phyloP scores from a whole-genome alignment of 495 filamentous ascomycete species.

The Hypoxylon rickii region DNA sequence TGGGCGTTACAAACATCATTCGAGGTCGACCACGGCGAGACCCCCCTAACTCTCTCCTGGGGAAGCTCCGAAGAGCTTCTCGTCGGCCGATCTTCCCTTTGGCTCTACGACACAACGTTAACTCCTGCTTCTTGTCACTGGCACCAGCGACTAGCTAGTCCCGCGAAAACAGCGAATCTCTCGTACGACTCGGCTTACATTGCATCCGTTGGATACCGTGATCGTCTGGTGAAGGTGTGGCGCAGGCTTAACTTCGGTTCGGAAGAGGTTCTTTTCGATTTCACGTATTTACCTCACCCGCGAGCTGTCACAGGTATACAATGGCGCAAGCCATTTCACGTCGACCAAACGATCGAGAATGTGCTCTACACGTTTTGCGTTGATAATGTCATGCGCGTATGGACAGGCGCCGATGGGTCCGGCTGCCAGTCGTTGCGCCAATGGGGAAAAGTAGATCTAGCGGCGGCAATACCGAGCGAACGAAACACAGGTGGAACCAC shows the following conservation, averaged over 20 bases:
- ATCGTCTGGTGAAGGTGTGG: slow-evolving; percentile 92
- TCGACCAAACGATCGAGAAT: slow-evolving; percentile 80
- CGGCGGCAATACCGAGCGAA: slow-evolving; percentile 65
- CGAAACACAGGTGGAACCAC: slow-evolving; percentile 48
- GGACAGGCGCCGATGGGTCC: slow-evolving; percentile 77
- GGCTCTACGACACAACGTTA: slow-evolving; percentile 66
- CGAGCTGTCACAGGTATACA: slow-evolving; percentile 76
- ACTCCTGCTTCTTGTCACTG: slow-evolving; percentile 65
- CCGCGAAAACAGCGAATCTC: slow-evolving; percentile 76
- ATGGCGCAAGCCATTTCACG: slow-evolving; percentile 78
- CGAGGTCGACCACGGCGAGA: slow-evolving; percentile 46
- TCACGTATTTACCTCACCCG: slow-evolving; percentile 86
- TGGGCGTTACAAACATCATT: slow-evolving; percentile 57
- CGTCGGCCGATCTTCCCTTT: slow-evolving; percentile 70
- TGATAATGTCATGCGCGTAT: slow-evolving; percentile 83
- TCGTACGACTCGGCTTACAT: slow-evolving; percentile 85
- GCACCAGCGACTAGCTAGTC: slow-evolving; percentile 72
- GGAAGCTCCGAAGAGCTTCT: slow-evolving; percentile 82
- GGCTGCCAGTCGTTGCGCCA: slow-evolving; percentile 71
- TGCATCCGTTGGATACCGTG: slow-evolving; percentile 78
- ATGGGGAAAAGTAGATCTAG: slow-evolving; percentile 83
- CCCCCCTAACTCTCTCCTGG: slow-evolving; percentile 78
- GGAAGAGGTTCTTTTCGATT: slow-evolving; percentile 85
- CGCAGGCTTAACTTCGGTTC: slow-evolving; percentile 81
- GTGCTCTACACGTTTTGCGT: slow-evolving; percentile 90